Evolutionary conservation across 352 stramenopile genomes (phyloP), one percentile per base, ranked within the genome.

Genomic region (Saprolegnia parasitica): DNA sequence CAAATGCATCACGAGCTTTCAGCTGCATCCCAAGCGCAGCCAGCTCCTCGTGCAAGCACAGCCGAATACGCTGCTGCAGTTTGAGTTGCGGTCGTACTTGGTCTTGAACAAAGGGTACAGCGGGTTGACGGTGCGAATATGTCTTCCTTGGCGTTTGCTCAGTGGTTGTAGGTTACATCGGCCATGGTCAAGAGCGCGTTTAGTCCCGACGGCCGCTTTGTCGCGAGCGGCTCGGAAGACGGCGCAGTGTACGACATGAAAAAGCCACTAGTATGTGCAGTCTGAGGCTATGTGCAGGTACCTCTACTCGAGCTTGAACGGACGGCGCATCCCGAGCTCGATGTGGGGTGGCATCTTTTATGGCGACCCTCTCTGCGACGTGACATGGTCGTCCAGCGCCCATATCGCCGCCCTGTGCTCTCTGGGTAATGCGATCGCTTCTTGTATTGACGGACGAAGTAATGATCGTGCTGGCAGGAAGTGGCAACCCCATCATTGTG

Each of bases 51-150:
- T 86, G 11, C 76, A 89, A 35, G 81, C 82, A 1, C 83, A 89
- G 40, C 80, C 79, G 3, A 86, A 83, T 40, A 67, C 71, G 9
- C 71, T 93, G 37, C 76, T 90, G 11, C 82, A 91, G 64, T 91
- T 87, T 65, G 83, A 93, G 39, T 57, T 90, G 49, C 82, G 83
- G 4, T 90, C 83, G 8, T 93, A 86, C 62, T 55, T 91, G 55
- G 65, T 90, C 32, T 73, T 91, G 10, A 86, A 90, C 75, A 91
- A 88, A 56, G 84, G 73, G 62, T 90, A 90, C 66, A 54, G 72
- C 1, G 81, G 83, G 11, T 65, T 91, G 3, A 57, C 23, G 61
- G 23, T 88, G 78, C 42, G 72, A 88, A 54, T 72, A 76, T 4
- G 66, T 84, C 29, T 16, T 58, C 52, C 16, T 15, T 8, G 8